Conservation (phyloP, 345 rosid genomes). For the Crucihimalaya himalaica region DNA sequence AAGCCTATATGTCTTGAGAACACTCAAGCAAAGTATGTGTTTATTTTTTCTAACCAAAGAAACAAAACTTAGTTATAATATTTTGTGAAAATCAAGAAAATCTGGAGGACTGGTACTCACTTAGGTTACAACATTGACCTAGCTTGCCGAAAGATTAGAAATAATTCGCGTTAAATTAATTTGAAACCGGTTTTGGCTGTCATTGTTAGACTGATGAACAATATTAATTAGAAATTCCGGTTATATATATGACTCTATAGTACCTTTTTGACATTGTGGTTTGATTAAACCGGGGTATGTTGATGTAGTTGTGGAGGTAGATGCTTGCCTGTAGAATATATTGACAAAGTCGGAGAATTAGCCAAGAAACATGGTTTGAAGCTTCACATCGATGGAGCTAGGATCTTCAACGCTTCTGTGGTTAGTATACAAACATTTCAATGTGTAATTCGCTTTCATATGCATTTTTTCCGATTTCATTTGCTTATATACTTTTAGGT, state of each 20-base stretch:
- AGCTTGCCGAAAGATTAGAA: background rate
- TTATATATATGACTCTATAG: background rate
- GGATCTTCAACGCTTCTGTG: slow-evolving; percentile 84
- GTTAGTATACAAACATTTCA: slow-evolving; percentile 52
- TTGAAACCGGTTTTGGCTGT: background rate
- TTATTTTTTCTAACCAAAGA: background rate
- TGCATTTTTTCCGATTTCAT: background rate
- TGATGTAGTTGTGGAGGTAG: slow-evolving; percentile 80
- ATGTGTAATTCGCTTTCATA: background rate
- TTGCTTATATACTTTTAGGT: background rate
- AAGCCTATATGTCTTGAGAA: slow-evolving; percentile 93
- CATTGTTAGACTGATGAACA: background rate
- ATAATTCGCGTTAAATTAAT: background rate
- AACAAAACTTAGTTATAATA: no score
- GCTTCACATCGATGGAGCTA: slow-evolving; percentile 97
- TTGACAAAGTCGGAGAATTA: slow-evolving; percentile 69
- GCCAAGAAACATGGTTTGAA: slow-evolving; percentile 82
- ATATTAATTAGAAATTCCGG: background rate
- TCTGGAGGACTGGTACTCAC: background rate
- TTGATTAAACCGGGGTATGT: slow-evolving; percentile 8
- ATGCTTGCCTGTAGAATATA: slow-evolving; percentile 72
- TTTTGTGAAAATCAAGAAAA: background rate
- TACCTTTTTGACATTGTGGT: background rate
- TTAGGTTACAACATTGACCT: background rate
- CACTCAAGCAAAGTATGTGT: slow-evolving; percentile 83